A percentile compares a stretch with the other conserved stretches of the same genome.
phyloP scores from a whole-genome alignment of 345 rosid species.

The Hypericum perforatum region DNA sequence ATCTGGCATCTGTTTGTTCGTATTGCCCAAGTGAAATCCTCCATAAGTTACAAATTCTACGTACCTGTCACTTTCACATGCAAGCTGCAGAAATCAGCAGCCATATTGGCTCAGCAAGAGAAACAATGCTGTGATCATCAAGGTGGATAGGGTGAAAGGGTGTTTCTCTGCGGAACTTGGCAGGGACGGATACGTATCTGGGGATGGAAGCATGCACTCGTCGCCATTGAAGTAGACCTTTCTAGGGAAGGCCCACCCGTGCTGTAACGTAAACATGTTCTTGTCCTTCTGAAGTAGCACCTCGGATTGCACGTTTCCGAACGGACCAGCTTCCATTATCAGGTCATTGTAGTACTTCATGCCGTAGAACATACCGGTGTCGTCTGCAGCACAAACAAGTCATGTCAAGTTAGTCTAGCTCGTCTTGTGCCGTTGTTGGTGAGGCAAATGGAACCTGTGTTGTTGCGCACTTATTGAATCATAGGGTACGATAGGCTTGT shows the following conservation, averaged over 20 bases:
- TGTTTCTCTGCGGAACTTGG: constrained; percentile 43
- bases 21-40: no score
- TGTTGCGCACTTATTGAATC: constrained; percentile 49
- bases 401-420: not conserved
- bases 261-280: constrained; percentile 68
- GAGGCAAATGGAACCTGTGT: not conserved
- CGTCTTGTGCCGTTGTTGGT: not conserved
- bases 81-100: constrained; percentile 19
- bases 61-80: no score
- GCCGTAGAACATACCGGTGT: constrained; percentile 82
- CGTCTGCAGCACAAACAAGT: constrained; percentile 38
- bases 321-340: constrained; percentile 80
- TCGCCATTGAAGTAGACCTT: constrained; percentile 91
- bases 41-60: no score
- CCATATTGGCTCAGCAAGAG: constrained; percentile 17
- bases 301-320: constrained; percentile 84
- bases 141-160: constrained; percentile 18
- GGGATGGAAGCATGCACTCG: constrained; percentile 81
- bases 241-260: constrained; percentile 91
- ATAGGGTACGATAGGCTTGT: constrained; percentile 66
- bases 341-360: constrained; percentile 67
- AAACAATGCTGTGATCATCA: constrained; percentile 20
- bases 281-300: constrained; percentile 67
- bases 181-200: constrained; percentile 71
- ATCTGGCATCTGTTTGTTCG: no score